These are phyloP conservation scores for Alnus glutinosa DNA, from an alignment of 306 rosid genomes.

Conservation along the genomic window DNA sequence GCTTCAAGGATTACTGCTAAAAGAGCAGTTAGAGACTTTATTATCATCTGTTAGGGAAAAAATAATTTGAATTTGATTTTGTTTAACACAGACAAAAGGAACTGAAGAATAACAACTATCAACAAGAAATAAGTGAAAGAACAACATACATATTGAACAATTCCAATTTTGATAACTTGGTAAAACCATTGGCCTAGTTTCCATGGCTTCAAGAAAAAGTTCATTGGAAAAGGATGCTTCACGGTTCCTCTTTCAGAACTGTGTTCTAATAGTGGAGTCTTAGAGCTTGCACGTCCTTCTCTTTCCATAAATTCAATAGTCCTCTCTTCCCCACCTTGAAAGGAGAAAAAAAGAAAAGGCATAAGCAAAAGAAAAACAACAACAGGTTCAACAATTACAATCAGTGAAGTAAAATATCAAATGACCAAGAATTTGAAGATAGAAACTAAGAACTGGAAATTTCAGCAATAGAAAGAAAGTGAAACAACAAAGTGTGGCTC, in stretches of 20 bases:
- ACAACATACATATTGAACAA: slow-evolving; percentile 95
- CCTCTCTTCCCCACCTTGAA: slow-evolving; percentile 89
- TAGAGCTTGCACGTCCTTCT: slow-evolving; percentile 63
- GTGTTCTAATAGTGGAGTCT: slow-evolving; percentile 68
- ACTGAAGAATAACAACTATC: slow-evolving; percentile 18
- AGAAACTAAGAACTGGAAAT: neutral
- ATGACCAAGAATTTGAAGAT: neutral
- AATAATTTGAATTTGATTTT: slow-evolving; percentile 12
- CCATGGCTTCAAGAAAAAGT: slow-evolving; percentile 82
- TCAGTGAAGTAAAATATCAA: neutral
- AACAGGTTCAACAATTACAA: neutral
- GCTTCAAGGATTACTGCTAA: slow-evolving; percentile 90
- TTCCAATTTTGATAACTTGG: slow-evolving; percentile 91
- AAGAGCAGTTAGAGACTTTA: slow-evolving; percentile 79
- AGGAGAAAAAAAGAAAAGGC: neutral
- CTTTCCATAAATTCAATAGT: slow-evolving; percentile 91
- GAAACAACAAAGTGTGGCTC: neutral
- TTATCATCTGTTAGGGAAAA: slow-evolving; percentile 75
- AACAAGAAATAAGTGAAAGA: slow-evolving; percentile 20
- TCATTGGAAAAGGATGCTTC: slow-evolving; percentile 88
- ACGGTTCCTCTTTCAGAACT: slow-evolving; percentile 60
- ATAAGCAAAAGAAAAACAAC: neutral
- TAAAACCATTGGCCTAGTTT: slow-evolving; percentile 80
- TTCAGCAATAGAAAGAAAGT: neutral
- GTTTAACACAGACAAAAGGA: slow-evolving; percentile 22